A percentile compares a stretch with the other conserved stretches of the same genome.
phyloP scores from a whole-genome alignment of 2,329 filamentous ascomycete species.

The Calonectria pseudoreteaudii region DNA sequence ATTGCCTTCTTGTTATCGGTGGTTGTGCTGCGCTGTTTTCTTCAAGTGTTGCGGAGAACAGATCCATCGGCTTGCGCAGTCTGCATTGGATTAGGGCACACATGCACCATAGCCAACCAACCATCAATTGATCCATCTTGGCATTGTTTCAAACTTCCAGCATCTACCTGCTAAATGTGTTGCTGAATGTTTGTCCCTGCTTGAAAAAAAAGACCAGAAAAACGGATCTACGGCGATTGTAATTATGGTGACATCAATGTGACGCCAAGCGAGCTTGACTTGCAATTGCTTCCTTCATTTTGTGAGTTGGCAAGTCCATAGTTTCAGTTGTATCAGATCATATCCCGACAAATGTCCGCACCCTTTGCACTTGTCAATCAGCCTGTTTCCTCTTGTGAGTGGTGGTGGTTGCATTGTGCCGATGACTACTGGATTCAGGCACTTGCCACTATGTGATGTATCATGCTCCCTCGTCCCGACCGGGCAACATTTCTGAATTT shows the following conservation, averaged over 20 bases:
- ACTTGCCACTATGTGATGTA: conserved; percentile 7
- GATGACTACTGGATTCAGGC: conserved; percentile 2
- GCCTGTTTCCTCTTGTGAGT: not conserved
- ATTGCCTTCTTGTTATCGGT: not conserved
- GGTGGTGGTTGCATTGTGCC: not conserved
- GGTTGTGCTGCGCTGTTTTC: not conserved
- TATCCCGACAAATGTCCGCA: not conserved
- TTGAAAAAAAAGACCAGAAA: not conserved
- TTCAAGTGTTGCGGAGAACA: not conserved
- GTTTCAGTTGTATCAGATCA: not conserved
- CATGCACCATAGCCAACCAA: not conserved
- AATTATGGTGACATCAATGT: not conserved
- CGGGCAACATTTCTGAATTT: conserved; percentile 22
- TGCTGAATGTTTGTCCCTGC: not conserved
- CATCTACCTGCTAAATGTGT: not conserved
- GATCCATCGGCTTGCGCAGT: not conserved
- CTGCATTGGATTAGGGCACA: not conserved
- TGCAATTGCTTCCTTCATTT: not conserved
- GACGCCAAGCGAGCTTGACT: not conserved
- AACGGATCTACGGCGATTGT: not conserved
- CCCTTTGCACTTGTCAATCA: not conserved
- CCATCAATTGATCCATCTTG: not conserved
- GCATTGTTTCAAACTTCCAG: not conserved
- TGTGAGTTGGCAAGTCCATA: not conserved
- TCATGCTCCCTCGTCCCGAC: conserved; percentile 4